These are phyloP conservation scores for Ampelomyces quisqualis DNA, from an alignment of 2,329 filamentous ascomycete species.

Conservation along the genomic window DNA sequence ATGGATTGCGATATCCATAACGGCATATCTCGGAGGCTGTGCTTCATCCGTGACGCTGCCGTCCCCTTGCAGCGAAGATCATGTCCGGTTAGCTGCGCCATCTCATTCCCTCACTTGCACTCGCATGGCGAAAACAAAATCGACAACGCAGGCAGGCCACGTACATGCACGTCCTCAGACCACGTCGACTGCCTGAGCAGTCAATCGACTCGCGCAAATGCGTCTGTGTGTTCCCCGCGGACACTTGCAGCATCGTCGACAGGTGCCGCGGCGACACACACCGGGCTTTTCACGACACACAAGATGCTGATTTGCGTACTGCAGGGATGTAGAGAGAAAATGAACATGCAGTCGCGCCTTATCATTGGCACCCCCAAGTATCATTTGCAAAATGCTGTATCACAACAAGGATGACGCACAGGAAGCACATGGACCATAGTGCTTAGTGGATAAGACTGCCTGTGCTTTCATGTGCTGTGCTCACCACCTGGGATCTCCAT, in stretches of 20 bases:
- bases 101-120: conserved; percentile 9
- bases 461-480: conserved; percentile 3
- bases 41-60: too few species aligned
- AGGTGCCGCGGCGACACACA: conserved; percentile 7
- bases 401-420: conserved; percentile 15
- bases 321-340: conserved; percentile 10
- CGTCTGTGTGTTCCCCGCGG: conserved; percentile 1
- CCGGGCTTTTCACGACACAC: conserved; percentile 3
- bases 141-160: conserved; percentile 10
- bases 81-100: background rate
- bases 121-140: conserved; percentile 10
- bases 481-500: conserved; percentile 5
- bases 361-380: conserved; percentile 7
- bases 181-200: background rate
- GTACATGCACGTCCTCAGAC: conserved; percentile 6
- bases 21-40: conserved; percentile 1
- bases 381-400: conserved; percentile 10
- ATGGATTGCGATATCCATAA: conserved; percentile 1
- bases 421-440: conserved; percentile 7
- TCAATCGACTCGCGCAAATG: conserved; percentile 3
- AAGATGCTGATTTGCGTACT: conserved; percentile 8
- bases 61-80: conserved; percentile 11
- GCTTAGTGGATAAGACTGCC: conserved; percentile 9
- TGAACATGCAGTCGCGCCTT: conserved; percentile 5
- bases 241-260: background rate